Evolutionary conservation across 129 eudicot species (phyloP).

Genomic region (Flaveria robusta): DNA sequence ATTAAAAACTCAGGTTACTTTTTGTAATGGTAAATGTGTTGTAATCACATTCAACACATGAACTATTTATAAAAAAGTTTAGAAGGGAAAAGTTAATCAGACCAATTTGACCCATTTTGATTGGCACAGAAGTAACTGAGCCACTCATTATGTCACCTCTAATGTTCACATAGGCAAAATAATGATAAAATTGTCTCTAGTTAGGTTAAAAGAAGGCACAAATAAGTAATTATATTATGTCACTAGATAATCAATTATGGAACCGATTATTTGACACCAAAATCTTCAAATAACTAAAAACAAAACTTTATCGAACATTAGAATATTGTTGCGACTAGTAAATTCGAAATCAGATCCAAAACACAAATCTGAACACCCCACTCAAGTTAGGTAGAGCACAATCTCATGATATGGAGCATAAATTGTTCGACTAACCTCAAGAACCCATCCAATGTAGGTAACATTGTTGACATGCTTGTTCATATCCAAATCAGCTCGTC

Average conservation of each 20-base stretch:
- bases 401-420: not conserved
- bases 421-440: conserved; percentile 56
- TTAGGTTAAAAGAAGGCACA: not conserved
- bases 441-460: conserved; percentile 88
- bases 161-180: not conserved
- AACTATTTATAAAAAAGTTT: too few species aligned
- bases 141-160: not conserved
- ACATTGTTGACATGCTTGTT: conserved; percentile 95
- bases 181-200: not conserved
- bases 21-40: not conserved
- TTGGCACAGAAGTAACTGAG: not conserved
- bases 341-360: not conserved
- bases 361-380: not conserved
- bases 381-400: too few species aligned
- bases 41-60: not conserved
- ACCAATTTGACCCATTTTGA: not conserved
- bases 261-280: not conserved
- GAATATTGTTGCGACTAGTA: not conserved
- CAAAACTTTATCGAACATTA: too few species aligned
- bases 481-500: conserved; percentile 93
- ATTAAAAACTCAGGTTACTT: not conserved
- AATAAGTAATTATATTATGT: not conserved
- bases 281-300: too few species aligned
- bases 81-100: too few species aligned
- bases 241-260: not conserved